A percentile compares a stretch with the other conserved stretches of the same genome.
phyloP scores from a whole-genome alignment of 768 basidiomycete genomes.

The Collybiopsis confluens region DNA sequence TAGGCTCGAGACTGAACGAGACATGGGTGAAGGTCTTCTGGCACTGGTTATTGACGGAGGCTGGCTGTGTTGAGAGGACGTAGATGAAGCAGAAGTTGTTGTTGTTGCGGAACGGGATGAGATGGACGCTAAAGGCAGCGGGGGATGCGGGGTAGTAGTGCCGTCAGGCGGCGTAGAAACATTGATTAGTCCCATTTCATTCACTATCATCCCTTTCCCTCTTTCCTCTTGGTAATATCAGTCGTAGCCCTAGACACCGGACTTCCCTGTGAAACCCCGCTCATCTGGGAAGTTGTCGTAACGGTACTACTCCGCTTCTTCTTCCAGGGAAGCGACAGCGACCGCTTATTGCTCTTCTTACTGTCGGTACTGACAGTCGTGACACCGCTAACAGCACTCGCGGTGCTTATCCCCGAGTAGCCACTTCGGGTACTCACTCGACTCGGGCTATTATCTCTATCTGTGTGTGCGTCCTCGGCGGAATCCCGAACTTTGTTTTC shows the following conservation, averaged over 20 bases:
- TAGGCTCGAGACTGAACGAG: conserved; percentile 1
- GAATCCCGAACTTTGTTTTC: not conserved
- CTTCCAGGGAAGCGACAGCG: not conserved
- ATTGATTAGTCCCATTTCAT: not conserved
- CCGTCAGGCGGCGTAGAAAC: not conserved
- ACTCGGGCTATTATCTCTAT: not conserved
- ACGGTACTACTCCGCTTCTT: not conserved
- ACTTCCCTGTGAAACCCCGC: not conserved
- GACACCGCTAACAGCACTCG: too few species aligned
- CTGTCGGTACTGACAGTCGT: not conserved
- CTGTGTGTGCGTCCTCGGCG: not conserved
- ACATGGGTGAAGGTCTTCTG: conserved; percentile 35
- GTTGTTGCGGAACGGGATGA: conserved; percentile 1
- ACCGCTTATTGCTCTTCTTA: not conserved
- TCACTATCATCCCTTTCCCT: not conserved
- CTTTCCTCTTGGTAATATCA: not conserved
- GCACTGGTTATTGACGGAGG: conserved; percentile 23
- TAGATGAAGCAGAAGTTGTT: not conserved
- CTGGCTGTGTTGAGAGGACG: conserved; percentile 3
- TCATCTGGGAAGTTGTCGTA: not conserved
- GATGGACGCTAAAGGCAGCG: conserved; percentile 6
- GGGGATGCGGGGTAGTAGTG: not conserved
- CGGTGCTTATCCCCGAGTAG: not conserved
- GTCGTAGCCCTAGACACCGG: not conserved
- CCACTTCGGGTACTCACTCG: conserved; percentile 2